Base-by-base conservation (phyloP, 768 basidiomycete species). In the Leccinum boreale region DNA sequence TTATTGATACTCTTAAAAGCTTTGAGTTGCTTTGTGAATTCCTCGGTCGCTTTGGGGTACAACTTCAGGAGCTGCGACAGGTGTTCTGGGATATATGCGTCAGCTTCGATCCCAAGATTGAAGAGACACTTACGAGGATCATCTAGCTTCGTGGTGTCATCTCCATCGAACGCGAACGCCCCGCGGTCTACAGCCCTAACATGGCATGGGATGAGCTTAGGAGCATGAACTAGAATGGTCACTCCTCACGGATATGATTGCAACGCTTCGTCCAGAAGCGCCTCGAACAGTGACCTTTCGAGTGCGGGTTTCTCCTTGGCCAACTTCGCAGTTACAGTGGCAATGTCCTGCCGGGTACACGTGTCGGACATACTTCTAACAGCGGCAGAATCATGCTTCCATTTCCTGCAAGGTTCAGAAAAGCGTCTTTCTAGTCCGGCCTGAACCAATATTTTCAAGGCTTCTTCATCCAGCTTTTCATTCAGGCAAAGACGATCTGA, bases 351-450 rank as follows among this genome's bases (percentile, higher is more conserved):
- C 5, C 0, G 47, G 5, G 1, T 5, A 0, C 1, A 6, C 19
- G 8, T 28, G 1, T 39, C 21, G 1, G 49, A 59, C 3, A 7
- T 53, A 5, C 5, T 55, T 7, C 6, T 50, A 8, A 64, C 15
- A 3, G 67, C 57, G 2, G 0, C 52, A 2, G 60, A 53, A 0
- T 65, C 58, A 0, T 67, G 56, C 21, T 56, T 61, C 73, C 73
- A 77, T 0, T 60, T 42, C 2, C 42, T 53, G 36, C 72, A 71
- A 11, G 54, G 53, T 1, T 28, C 45, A 2, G 56, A 64, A 28
- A 65, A 75, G 8, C 73, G 69, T 23, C 56, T 64, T 11, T 55
- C 46, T 0, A 78, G 67, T 1, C 75, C 78, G 2, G 48, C 35
- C 15, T 17, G 39, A 15, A 73, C 50, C 6, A 79, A 61, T 1